Evolutionary conservation across 208 protist species (phyloP).

Genomic region (Trypanosoma platydactyli): DNA sequence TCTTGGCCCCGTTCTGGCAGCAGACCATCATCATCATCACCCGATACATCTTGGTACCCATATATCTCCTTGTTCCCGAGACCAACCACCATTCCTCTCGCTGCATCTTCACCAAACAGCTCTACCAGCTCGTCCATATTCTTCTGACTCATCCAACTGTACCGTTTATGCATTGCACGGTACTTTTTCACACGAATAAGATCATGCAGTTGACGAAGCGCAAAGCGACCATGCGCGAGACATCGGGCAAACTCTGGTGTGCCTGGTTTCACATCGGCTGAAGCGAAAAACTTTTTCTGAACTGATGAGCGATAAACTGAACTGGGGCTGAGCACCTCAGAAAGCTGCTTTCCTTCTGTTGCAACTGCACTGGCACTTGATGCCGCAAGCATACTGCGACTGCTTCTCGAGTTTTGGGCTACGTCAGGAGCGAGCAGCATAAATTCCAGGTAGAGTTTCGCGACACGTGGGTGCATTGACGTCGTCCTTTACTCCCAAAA

Average conservation of each 20-base stretch:
- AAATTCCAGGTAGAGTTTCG: constrained; percentile 71
- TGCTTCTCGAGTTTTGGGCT: neutral
- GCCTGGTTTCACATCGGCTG: constrained; percentile 34
- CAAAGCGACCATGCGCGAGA: constrained; percentile 59
- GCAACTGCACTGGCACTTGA: neutral
- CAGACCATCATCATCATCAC: constrained; percentile 8
- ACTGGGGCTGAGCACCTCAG: constrained; percentile 7
- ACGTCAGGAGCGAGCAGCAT: constrained; percentile 50
- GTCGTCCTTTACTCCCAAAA: neutral
- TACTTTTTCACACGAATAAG: constrained; percentile 61
- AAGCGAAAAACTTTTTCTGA: constrained; percentile 53
- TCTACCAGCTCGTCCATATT: constrained; percentile 39
- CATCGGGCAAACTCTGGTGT: constrained; percentile 54
- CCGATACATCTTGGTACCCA: constrained; percentile 31
- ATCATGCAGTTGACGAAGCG: constrained; percentile 50
- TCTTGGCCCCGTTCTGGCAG: neutral
- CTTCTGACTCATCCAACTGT: constrained; percentile 56
- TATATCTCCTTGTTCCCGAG: constrained; percentile 56
- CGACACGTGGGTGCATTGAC: constrained; percentile 41
- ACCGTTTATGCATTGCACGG: constrained; percentile 67
- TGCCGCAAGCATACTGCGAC: neutral
- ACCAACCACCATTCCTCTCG: constrained; percentile 37
- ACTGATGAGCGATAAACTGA: constrained; percentile 45
- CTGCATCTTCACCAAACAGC: constrained; percentile 30
- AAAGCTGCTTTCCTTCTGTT: neutral